Conservation (phyloP, 2,329 filamentous ascomycete genomes). For the Dissoconium aciculare region DNA sequence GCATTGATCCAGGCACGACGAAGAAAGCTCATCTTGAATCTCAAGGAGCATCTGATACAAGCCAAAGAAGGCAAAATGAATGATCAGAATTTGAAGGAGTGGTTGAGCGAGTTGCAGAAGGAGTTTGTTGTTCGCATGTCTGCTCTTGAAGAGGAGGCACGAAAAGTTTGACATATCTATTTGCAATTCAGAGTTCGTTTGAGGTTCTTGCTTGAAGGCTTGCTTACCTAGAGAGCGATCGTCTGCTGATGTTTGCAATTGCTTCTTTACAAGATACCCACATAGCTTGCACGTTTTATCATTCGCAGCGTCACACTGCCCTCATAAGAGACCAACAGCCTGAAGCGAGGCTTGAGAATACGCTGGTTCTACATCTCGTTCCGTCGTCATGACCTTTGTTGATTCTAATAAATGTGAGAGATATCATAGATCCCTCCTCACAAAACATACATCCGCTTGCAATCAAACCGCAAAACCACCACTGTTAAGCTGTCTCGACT, state of each 20-base stretch:
- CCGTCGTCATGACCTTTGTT: no score
- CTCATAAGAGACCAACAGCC: no score
- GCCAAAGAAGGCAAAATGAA: slow-evolving; percentile 51
- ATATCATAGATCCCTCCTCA: not conserved
- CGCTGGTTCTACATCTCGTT: no score
- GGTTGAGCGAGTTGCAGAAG: slow-evolving; percentile 52
- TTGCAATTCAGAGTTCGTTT: not conserved
- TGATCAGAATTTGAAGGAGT: slow-evolving; percentile 45
- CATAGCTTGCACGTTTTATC: no score
- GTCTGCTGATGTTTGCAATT: no score
- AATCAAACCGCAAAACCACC: slow-evolving; percentile 40
- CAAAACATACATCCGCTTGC: no score
- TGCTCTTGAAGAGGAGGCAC: slow-evolving; percentile 40
- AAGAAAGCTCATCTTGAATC: slow-evolving; percentile 55
- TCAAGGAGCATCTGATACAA: slow-evolving; percentile 59
- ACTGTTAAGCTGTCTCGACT: slow-evolving; percentile 59
- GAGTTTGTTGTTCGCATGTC: slow-evolving; percentile 64
- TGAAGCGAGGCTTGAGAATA: no score
- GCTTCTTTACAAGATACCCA: no score
- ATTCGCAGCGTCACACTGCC: no score
- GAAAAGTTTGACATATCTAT: slow-evolving; percentile 4
- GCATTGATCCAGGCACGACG: slow-evolving; percentile 46
- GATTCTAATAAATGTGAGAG: not conserved
- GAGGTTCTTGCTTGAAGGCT: no score
- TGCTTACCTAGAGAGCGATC: no score